phyloP scores from a whole-genome alignment of 2,329 filamentous ascomycete species.

The Orbilia javanica region DNA sequence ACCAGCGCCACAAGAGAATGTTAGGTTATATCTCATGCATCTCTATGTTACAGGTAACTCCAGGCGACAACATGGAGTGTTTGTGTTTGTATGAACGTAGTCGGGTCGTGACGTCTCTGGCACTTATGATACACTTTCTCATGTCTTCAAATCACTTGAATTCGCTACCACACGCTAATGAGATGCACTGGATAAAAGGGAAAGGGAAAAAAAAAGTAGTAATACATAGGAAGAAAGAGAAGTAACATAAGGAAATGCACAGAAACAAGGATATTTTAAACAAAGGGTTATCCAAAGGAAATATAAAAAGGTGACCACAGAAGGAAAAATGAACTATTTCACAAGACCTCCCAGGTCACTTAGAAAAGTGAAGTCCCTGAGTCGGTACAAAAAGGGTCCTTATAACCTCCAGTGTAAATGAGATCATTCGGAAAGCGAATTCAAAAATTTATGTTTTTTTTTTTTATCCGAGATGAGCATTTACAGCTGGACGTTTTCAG shows the following conservation, averaged over 20 bases:
- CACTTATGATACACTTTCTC: constrained; percentile 48
- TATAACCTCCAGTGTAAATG: constrained; percentile 17
- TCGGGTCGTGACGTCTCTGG: constrained; percentile 27
- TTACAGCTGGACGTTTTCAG: constrained; percentile 50
- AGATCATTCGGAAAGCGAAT: constrained; percentile 24
- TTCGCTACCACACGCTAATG: constrained; percentile 55
- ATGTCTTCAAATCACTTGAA: constrained; percentile 54
- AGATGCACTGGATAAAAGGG: constrained; percentile 40
- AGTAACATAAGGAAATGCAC: constrained; percentile 18
- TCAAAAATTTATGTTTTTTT: constrained; percentile 13
- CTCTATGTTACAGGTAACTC: constrained; percentile 21
- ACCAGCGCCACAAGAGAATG: constrained; percentile 6
- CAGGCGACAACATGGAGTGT: constrained; percentile 12
- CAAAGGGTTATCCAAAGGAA: constrained; percentile 33
- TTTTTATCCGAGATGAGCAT: constrained; percentile 7
- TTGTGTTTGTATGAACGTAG: constrained; percentile 4
- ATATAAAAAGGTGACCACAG: constrained; percentile 25
- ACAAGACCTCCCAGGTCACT: constrained; percentile 23
- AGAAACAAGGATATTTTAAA: constrained; percentile 23
- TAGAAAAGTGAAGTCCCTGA: constrained; percentile 12
- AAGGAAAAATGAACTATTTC: constrained; percentile 24
- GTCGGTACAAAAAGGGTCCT: constrained; percentile 17
- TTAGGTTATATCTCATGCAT: constrained; percentile 8
- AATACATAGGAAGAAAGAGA: constrained; percentile 45
- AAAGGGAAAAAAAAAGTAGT: constrained; percentile 33